Conservation (phyloP, 305 asterid genomes). For the Striga hermonthica region DNA sequence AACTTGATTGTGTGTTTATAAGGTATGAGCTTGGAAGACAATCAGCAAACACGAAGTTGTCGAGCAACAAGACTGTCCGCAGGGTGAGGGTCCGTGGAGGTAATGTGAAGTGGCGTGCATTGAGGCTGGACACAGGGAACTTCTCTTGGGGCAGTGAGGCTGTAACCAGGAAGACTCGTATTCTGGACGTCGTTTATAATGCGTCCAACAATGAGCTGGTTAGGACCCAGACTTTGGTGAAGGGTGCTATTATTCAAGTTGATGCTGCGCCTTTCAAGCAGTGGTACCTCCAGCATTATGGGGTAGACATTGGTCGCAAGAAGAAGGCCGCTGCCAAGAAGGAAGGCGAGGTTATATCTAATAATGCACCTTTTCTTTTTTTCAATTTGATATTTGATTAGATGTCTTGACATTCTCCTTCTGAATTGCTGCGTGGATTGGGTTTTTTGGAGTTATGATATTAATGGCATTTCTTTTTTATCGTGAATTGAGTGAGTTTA, state of each 20-base stretch:
- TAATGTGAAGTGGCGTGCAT: constrained; percentile 79
- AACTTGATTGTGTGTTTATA: not conserved
- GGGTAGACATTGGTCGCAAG: constrained; percentile 73
- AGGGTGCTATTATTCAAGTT: constrained; percentile 68
- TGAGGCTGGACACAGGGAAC: constrained; percentile 74
- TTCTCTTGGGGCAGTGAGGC: constrained; percentile 82
- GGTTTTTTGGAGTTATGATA: too few species aligned
- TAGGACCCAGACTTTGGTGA: constrained; percentile 70
- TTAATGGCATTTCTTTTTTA: too few species aligned
- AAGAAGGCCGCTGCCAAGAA: constrained; percentile 60
- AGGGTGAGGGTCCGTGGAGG: constrained; percentile 77
- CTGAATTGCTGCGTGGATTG: too few species aligned
- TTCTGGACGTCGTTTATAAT: constrained; percentile 68
- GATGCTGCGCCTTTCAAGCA: constrained; percentile 85
- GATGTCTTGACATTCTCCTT: too few species aligned
- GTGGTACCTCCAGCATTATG: constrained; percentile 78
- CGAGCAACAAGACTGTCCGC: constrained; percentile 69
- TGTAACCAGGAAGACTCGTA: constrained; percentile 69
- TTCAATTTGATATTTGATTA: too few species aligned
- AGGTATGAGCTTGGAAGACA: constrained; percentile 85
- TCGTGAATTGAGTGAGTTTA: too few species aligned
- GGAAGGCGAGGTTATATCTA: constrained; percentile 53
- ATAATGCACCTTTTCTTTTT: too few species aligned
- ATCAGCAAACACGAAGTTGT: constrained; percentile 66
- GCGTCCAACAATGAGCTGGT: constrained; percentile 78